phyloP scores from a whole-genome alignment of 1,284 basidiomycete species.

The Bondarzewia mesenterica region DNA sequence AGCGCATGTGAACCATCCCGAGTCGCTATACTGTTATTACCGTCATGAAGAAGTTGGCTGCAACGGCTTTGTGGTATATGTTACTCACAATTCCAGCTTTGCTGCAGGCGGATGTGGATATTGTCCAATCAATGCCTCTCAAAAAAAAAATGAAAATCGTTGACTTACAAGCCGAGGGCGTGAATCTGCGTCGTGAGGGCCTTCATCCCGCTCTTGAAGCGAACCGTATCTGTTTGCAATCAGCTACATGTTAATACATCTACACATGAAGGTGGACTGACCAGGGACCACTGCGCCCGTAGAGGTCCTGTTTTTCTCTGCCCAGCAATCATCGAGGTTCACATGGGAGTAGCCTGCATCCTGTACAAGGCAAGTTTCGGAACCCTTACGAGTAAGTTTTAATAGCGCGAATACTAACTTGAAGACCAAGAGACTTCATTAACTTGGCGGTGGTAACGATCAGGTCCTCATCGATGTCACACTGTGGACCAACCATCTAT shows the following conservation, averaged over 20 bases:
- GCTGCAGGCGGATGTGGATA: slow-evolving; percentile 9
- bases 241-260: neutral
- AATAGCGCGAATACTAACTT: too few species aligned
- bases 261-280: slow-evolving; percentile 6
- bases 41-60: too few species aligned
- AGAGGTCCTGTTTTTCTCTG: slow-evolving; percentile 26
- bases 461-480: slow-evolving; percentile 29
- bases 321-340: slow-evolving; percentile 34
- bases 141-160: neutral
- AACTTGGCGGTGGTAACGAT: slow-evolving; percentile 25
- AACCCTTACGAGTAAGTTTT: too few species aligned
- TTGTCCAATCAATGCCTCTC: neutral
- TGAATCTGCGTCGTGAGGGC: slow-evolving; percentile 37
- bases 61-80: too few species aligned
- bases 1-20: slow-evolving; percentile 45
- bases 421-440: slow-evolving; percentile 28
- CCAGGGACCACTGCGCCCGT: slow-evolving; percentile 26
- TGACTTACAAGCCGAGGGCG: slow-evolving; percentile 35
- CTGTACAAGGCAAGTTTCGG: too few species aligned
- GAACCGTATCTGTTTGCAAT: slow-evolving; percentile 16
- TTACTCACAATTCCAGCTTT: slow-evolving; percentile 27
- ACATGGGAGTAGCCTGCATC: slow-evolving; percentile 29
- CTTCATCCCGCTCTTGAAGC: slow-evolving; percentile 38
- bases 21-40: slow-evolving; percentile 46
- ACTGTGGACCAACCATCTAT: slow-evolving; percentile 16